Conservation (phyloP, 208 protist genomes). For the Trypanosoma avium region DNA sequence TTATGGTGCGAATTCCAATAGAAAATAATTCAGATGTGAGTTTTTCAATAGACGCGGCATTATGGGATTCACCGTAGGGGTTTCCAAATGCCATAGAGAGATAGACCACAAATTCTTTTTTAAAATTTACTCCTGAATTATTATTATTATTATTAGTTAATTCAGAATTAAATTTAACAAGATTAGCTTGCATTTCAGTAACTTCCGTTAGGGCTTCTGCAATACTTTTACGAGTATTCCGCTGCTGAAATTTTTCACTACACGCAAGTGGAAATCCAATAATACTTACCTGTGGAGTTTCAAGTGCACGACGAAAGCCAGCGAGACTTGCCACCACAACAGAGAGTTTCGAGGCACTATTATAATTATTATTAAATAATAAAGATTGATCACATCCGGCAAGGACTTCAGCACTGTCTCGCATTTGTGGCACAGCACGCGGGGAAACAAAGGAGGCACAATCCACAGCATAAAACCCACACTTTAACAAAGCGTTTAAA, state of each 20-base stretch:
- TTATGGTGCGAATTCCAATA: slow-evolving; percentile 29
- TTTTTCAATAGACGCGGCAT: slow-evolving; percentile 22
- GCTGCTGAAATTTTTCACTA: slow-evolving; percentile 36
- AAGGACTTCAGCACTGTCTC: slow-evolving; percentile 37
- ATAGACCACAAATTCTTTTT: slow-evolving; percentile 38
- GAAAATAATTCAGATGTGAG: slow-evolving; percentile 17
- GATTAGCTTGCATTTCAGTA: slow-evolving; percentile 14
- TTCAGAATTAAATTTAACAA: background rate
- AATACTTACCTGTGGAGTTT: slow-evolving; percentile 24
- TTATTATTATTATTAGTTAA: background rate
- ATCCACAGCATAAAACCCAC: slow-evolving; percentile 40
- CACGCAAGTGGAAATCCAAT: slow-evolving; percentile 40
- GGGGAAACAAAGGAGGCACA: slow-evolving; percentile 42
- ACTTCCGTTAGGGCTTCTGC: slow-evolving; percentile 18
- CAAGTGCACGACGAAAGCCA: slow-evolving; percentile 24
- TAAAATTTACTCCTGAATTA: background rate
- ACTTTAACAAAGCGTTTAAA: slow-evolving; percentile 33
- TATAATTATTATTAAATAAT: background rate
- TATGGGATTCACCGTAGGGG: slow-evolving; percentile 32
- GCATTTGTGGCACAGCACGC: slow-evolving; percentile 43
- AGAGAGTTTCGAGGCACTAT: slow-evolving; percentile 26
- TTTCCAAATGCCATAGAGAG: slow-evolving; percentile 51
- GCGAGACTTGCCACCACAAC: slow-evolving; percentile 29
- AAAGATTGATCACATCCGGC: slow-evolving; percentile 17
- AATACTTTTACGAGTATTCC: slow-evolving; percentile 35